Evolutionary conservation across 228 moss, liverwort and hornwort genomes (phyloP).

Genomic region (Sphagnum fallax): DNA sequence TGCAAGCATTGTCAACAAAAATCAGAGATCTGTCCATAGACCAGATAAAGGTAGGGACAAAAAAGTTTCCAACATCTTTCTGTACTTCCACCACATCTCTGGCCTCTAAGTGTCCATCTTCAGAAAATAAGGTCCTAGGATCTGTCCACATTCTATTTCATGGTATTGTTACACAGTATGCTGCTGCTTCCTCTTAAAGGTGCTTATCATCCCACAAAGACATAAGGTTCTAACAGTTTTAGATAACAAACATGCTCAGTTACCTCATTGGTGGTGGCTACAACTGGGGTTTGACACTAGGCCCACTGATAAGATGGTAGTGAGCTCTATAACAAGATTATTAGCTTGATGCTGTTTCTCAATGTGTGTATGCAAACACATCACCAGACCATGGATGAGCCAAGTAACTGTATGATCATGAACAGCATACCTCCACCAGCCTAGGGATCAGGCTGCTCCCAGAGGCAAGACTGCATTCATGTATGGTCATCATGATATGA

Average conservation of each 20-base stretch:
- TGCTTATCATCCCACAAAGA: too few relatives aligned
- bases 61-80: background rate
- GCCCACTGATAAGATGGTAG: background rate
- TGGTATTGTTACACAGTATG: background rate
- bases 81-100: background rate
- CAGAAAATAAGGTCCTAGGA: background rate
- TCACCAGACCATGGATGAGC: too few relatives aligned
- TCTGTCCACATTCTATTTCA: background rate
- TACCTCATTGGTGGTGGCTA: too few relatives aligned
- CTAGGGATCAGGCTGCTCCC: conserved; percentile 48
- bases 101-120: background rate
- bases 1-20: background rate
- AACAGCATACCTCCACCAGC: conserved; percentile 47
- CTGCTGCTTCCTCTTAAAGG: too few relatives aligned
- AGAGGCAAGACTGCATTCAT: conserved; percentile 53
- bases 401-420: background rate
- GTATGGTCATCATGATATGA: conserved; percentile 38
- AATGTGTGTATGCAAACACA: background rate
- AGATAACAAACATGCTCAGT: too few relatives aligned
- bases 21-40: background rate
- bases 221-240: too few relatives aligned
- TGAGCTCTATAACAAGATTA: background rate
- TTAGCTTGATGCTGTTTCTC: background rate
- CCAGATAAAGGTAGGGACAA: background rate
- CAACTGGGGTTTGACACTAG: too few relatives aligned